Base-by-base conservation (phyloP, 2,329 filamentous ascomycete genomes). In the Alternaria sp. region DNA sequence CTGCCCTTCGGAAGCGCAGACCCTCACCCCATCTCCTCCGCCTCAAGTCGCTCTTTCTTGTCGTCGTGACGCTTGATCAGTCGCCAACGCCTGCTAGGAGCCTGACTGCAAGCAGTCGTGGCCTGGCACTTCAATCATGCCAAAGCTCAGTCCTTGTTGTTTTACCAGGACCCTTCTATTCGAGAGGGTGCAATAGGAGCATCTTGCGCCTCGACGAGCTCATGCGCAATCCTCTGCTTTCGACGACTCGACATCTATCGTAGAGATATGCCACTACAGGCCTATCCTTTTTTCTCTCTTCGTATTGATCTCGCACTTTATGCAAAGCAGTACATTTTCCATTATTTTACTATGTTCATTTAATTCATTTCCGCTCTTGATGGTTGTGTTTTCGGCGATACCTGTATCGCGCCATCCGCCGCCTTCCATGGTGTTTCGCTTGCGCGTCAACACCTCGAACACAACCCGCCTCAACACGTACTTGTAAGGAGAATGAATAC, bases 1-100 rank as follows among this genome's bases (percentile, higher is more conserved):
- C 59, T 61, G 68, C 64, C 68, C 64, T 67, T 68, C 55, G 49
- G 60, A 67, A 61, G 56, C 66, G 50, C 60, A 65, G 56, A 51
- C 53, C 25, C 59, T 63, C 57, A 61, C 55, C 63, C 62, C 61
- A 56, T 59, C 57, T 59, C 60, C 57, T 65, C 54, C 48, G 57
- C 65, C 61, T 38, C 46, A 32, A 50, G 46, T 18, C 30, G 46
- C 46, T 50, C 46, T 36, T 50, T 27, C 20, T n/a, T 20, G n/a
- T n/a, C 32, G 36, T 50, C 20, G 46, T 50, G 30, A 38, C 46
- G 46, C 46, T 50, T 25, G 5, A 36, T 43, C 46, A 16, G 34
- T 27, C 30, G 22, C 46, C 46, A 50, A 50, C 20, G 46, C 46
- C 32, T 50, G 30, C 46, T 25, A 38, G 30, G 46, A 50, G 46